Percentiles rank a stretch among this genome's conserved stretches.
These are phyloP conservation scores for Ophiocordyceps camponoti-saundersi DNA, from an alignment of 2,329 filamentous ascomycete species.

Conservation along the genomic window DNA sequence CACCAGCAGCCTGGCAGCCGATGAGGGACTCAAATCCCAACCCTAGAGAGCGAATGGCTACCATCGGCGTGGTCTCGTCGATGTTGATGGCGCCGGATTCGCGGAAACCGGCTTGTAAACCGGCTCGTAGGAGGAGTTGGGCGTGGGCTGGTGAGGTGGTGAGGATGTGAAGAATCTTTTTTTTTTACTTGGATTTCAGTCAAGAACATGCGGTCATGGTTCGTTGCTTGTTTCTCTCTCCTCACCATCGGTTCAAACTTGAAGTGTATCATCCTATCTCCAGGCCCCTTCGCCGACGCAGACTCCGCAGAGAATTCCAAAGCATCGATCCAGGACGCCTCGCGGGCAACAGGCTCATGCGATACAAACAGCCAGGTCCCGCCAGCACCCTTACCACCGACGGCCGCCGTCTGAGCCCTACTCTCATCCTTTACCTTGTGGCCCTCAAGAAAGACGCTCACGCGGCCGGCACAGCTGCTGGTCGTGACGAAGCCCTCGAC, in stretches of 20 bases:
- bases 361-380: slow-evolving; percentile 79
- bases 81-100: slow-evolving; percentile 74
- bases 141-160: slow-evolving; percentile 60
- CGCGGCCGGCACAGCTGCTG: slow-evolving; percentile 77
- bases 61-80: slow-evolving; percentile 43
- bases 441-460: slow-evolving; percentile 81
- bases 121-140: slow-evolving; percentile 58
- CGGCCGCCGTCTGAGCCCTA: slow-evolving; percentile 29
- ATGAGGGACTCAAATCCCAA: slow-evolving; percentile 69
- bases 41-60: slow-evolving; percentile 72
- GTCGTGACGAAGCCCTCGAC: slow-evolving; percentile 70
- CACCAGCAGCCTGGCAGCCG: slow-evolving; percentile 27
- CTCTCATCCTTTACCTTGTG: slow-evolving; percentile 21
- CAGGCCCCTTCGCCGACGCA: slow-evolving; percentile 12
- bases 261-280: slow-evolving; percentile 51
- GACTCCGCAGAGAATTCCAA: slow-evolving; percentile 9
- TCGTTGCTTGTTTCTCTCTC: slow-evolving; percentile 3
- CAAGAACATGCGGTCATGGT: neutral
- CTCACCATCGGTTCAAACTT: slow-evolving; percentile 92
- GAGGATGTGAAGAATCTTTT: slow-evolving; percentile 75
- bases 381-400: slow-evolving; percentile 73
- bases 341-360: slow-evolving; percentile 42
- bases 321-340: slow-evolving; percentile 12
- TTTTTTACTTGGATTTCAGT: neutral
- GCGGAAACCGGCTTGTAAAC: slow-evolving; percentile 68